These are phyloP conservation scores for Phytopythium chamaehyphon DNA, from an alignment of 352 stramenopile genomes.

Conservation along the genomic window DNA sequence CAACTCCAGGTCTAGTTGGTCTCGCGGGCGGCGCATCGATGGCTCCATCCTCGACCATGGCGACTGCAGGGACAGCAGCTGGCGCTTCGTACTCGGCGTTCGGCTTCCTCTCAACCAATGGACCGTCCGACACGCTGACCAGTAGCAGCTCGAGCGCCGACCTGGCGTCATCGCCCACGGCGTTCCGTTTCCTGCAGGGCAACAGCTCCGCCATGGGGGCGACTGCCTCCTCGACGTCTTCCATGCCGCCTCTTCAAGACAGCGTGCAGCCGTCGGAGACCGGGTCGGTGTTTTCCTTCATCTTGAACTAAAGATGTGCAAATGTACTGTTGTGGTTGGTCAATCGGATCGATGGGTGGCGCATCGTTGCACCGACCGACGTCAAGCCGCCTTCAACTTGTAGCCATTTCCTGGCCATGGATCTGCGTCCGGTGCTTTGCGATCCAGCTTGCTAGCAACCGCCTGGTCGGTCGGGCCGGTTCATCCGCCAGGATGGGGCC, in stretches of 20 bases:
- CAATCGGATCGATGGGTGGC: too few relatives aligned
- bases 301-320: conserved; percentile 18
- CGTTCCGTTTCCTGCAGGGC: conserved; percentile 54
- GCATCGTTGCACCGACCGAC: too few relatives aligned
- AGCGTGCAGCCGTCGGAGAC: conserved; percentile 20
- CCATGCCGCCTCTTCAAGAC: conserved; percentile 17
- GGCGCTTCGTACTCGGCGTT: conserved; percentile 42
- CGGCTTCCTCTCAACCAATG: conserved; percentile 40
- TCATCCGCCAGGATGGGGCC: too few relatives aligned
- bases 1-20: conserved; percentile 14
- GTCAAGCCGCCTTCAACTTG: too few relatives aligned
- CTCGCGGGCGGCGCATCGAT: neutral
- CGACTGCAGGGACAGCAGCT: conserved; percentile 3
- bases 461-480: too few relatives aligned
- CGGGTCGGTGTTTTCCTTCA: conserved; percentile 61
- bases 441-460: too few relatives aligned
- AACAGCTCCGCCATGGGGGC: conserved; percentile 27
- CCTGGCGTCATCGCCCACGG: conserved; percentile 43
- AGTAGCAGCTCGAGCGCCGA: conserved; percentile 27
- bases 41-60: conserved; percentile 10
- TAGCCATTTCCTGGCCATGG: too few relatives aligned
- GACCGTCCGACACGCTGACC: conserved; percentile 9
- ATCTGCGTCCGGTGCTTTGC: too few relatives aligned
- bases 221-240: conserved; percentile 17
- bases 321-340: neutral